These are phyloP conservation scores for Candida tammaniensis DNA, from an alignment of 805 yeast species.

Conservation along the genomic window DNA sequence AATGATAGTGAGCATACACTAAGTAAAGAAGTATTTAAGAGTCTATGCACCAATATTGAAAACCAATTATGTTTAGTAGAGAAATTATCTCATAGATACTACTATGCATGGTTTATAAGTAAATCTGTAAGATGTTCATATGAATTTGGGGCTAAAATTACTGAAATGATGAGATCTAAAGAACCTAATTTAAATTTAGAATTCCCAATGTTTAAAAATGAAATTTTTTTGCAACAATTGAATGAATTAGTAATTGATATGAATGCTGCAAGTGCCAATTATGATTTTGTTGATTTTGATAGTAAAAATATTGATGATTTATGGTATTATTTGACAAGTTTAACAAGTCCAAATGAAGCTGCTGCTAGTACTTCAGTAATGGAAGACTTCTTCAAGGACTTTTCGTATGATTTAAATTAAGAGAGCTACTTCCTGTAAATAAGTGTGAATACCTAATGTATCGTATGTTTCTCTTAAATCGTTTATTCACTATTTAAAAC, in stretches of 20 bases:
- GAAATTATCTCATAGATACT: slow-evolving; percentile 5
- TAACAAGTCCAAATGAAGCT: slow-evolving; percentile 2
- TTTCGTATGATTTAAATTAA: no score
- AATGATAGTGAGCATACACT: not conserved
- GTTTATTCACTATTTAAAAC: no score
- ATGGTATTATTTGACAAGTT: slow-evolving; percentile 4
- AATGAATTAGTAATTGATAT: not conserved
- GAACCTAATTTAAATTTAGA: not conserved
- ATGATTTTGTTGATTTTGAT: slow-evolving; percentile 1
- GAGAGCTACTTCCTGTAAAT: no score
- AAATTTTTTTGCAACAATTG: not conserved
- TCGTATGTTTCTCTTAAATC: no score
- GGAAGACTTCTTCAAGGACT: slow-evolving; percentile 2
- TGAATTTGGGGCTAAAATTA: not conserved
- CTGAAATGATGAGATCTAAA: not conserved
- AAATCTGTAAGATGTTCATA: slow-evolving; percentile 1
- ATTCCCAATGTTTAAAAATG: slow-evolving; percentile 6
- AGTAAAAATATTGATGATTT: slow-evolving; percentile 6
- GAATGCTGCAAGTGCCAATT: not conserved
- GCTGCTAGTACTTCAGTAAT: not conserved
- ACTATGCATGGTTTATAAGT: slow-evolving; percentile 5
- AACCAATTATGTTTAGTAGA: slow-evolving; percentile 1
- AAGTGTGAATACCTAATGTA: no score
- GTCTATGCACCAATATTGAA: not conserved
- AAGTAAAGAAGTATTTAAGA: not conserved